phyloP scores from a whole-genome alignment of 2,329 filamentous ascomycete genomes.

The Cladophialophora chaetospira region DNA sequence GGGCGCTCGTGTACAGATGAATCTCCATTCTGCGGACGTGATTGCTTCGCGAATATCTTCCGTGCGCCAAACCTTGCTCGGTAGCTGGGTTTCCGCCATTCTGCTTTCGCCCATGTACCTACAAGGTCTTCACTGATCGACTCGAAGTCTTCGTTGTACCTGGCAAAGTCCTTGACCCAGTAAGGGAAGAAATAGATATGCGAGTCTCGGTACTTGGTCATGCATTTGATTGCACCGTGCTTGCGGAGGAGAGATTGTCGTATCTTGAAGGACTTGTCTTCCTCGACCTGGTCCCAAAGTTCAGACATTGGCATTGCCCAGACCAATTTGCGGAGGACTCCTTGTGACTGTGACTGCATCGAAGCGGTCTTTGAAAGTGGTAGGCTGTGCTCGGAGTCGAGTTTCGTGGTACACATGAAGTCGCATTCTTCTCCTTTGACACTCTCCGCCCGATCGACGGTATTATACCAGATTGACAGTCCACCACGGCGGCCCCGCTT shows the following conservation, averaged over 20 bases:
- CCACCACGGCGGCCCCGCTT: constrained; percentile 70
- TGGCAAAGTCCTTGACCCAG: constrained; percentile 85
- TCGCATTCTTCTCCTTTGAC: constrained; percentile 92
- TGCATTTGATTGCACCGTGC: constrained; percentile 75
- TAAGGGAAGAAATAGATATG: constrained; percentile 93
- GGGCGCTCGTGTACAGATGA: constrained; percentile 42
- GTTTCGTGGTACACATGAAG: constrained; percentile 76
- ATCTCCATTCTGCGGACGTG: constrained; percentile 1
- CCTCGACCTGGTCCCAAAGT: constrained; percentile 77
- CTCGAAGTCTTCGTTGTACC: constrained; percentile 77
- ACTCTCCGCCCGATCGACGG: constrained; percentile 68
- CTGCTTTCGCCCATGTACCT: constrained; percentile 93
- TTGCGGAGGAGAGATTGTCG: constrained; percentile 74
- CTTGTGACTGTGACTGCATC: constrained; percentile 62
- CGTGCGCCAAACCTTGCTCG: constrained; percentile 27
- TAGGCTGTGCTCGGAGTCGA: constrained; percentile 55
- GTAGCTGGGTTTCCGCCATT: constrained; percentile 68
- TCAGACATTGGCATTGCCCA: constrained; percentile 87
- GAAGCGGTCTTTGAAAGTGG: constrained; percentile 58
- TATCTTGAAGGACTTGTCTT: constrained; percentile 64
- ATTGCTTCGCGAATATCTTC: constrained; percentile 56
- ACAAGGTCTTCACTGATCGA: constrained; percentile 89
- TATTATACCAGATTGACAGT: constrained; percentile 88
- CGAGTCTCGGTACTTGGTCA: constrained; percentile 82
- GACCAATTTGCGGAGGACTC: constrained; percentile 62